phyloP scores from a whole-genome alignment of 768 basidiomycete species.

The Xanthoconium stramineum region DNA sequence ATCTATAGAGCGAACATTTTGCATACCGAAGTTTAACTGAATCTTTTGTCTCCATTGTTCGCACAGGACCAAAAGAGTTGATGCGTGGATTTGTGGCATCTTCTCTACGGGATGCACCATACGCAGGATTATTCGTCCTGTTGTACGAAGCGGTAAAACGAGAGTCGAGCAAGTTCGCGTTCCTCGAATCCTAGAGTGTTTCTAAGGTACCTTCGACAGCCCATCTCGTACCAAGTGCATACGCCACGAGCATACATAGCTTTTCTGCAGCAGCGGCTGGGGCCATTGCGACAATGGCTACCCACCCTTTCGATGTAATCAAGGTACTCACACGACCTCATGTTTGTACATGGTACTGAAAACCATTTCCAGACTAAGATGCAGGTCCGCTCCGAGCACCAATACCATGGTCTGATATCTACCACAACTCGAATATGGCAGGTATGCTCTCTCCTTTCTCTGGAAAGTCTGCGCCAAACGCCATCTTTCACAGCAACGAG shows the following conservation, averaged over 20 bases:
- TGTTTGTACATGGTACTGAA: neutral
- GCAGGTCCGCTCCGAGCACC: constrained; percentile 78
- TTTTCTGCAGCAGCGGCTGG: constrained; percentile 78
- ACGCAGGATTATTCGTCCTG: constrained; percentile 86
- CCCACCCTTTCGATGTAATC: constrained; percentile 92
- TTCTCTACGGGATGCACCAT: constrained; percentile 90
- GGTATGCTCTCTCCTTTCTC: constrained; percentile 38
- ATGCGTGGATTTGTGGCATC: constrained; percentile 86
- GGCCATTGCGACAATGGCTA: constrained; percentile 76
- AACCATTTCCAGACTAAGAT: constrained; percentile 69
- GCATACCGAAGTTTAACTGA: constrained; percentile 59
- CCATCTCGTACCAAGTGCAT: constrained; percentile 38
- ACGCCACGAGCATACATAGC: constrained; percentile 55
- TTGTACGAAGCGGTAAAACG: constrained; percentile 86
- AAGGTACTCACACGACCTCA: constrained; percentile 53
- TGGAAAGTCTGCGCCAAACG: neutral
- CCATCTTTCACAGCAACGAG: constrained; percentile 61
- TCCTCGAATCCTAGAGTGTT: neutral
- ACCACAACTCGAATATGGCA: constrained; percentile 67
- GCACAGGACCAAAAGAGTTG: constrained; percentile 75
- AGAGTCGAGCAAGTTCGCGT: constrained; percentile 51
- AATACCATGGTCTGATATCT: constrained; percentile 67
- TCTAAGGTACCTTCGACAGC: constrained; percentile 30
- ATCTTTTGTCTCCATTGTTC: constrained; percentile 57
- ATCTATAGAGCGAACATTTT: constrained; percentile 69